Percentiles rank a stretch among this genome's conserved stretches.
Evolutionary conservation across 2,329 filamentous ascomycete species (phyloP).

Genomic region (Emergomyces orientalis): DNA sequence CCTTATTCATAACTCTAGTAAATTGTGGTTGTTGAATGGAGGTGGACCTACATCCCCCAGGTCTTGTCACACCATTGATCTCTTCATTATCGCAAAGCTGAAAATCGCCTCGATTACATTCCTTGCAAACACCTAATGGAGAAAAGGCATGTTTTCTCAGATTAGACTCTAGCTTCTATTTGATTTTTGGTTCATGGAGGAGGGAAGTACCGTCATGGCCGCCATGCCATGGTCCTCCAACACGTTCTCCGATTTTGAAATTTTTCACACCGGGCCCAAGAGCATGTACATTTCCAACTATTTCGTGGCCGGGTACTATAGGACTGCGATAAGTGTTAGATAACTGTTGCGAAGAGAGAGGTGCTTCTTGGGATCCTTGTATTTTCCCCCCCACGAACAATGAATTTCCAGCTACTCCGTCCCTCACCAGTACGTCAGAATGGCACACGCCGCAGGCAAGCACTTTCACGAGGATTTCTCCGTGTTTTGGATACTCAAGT

Average conservation of each 20-base stretch:
- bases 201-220: slow-evolving; percentile 32
- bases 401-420: slow-evolving; percentile 45
- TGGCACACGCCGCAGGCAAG: slow-evolving; percentile 65
- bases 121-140: slow-evolving; percentile 47
- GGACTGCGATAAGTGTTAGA: slow-evolving; percentile 33
- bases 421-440: slow-evolving; percentile 45
- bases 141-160: neutral
- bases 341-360: neutral
- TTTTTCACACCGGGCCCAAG: slow-evolving; percentile 45
- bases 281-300: slow-evolving; percentile 57
- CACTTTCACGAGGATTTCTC: slow-evolving; percentile 61
- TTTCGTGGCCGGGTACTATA: slow-evolving; percentile 60
- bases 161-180: neutral
- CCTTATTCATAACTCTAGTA: neutral
- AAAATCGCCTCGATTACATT: slow-evolving; percentile 54
- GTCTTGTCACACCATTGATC: slow-evolving; percentile 56
- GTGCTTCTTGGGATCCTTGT: neutral
- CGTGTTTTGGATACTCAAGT: slow-evolving; percentile 46
- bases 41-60: slow-evolving; percentile 52
- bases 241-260: slow-evolving; percentile 55
- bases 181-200: neutral
- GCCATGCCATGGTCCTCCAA: slow-evolving; percentile 62
- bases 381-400: slow-evolving; percentile 29
- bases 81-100: slow-evolving; percentile 58
- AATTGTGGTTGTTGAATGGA: neutral